These are phyloP conservation scores for Plectosphaerella plurivora DNA, from an alignment of 2,329 filamentous ascomycete species.

Conservation along the genomic window DNA sequence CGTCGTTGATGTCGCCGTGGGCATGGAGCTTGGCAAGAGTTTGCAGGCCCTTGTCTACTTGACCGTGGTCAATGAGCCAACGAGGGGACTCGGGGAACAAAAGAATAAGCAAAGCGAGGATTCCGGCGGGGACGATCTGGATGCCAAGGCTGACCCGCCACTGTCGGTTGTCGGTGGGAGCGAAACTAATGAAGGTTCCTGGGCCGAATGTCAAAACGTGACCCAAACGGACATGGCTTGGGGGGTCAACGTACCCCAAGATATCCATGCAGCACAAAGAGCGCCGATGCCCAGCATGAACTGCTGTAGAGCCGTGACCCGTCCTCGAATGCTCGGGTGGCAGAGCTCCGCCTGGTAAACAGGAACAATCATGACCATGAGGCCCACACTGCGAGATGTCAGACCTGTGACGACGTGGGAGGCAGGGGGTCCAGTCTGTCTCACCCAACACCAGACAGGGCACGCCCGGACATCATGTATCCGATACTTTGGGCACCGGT, in stretches of 20 bases:
- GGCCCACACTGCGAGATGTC: conserved; percentile 34
- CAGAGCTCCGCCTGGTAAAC: conserved; percentile 77
- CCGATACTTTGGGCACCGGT: conserved; percentile 55
- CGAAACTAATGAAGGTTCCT: conserved; percentile 24
- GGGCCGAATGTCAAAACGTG: conserved; percentile 1
- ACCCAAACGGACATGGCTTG: background rate
- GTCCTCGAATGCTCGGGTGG: conserved; percentile 72
- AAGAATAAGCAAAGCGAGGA: conserved; percentile 60
- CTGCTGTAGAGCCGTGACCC: conserved; percentile 72
- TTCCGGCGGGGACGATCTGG: conserved; percentile 63
- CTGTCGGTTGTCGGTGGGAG: conserved; percentile 20
- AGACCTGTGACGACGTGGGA: background rate
- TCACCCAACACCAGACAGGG: conserved; percentile 58
- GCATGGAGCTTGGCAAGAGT: conserved; percentile 68
- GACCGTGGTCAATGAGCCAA: conserved; percentile 72
- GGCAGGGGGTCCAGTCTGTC: background rate
- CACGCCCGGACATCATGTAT: conserved; percentile 67
- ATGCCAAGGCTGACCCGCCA: conserved; percentile 52
- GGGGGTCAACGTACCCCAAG: conserved; percentile 49
- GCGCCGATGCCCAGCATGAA: conserved; percentile 79
- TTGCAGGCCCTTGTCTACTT: conserved; percentile 57
- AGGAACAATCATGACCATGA: conserved; percentile 37
- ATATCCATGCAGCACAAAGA: conserved; percentile 68
- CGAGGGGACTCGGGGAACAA: conserved; percentile 67
- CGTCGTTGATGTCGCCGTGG: conserved; percentile 59